Conservation (phyloP, 2,329 filamentous ascomycete species). For the Exutisphaerella laricina region DNA sequence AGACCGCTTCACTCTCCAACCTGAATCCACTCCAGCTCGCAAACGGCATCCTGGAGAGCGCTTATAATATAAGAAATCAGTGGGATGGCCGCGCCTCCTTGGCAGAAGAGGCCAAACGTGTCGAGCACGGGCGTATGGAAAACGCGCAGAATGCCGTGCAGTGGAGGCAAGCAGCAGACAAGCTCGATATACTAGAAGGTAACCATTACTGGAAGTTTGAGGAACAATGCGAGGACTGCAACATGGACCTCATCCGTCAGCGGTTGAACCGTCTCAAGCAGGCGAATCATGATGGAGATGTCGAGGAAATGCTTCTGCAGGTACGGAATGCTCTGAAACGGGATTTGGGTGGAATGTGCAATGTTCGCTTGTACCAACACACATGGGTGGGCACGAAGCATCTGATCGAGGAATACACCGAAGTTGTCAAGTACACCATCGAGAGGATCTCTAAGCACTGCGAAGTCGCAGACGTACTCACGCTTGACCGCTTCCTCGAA, state of each 20-base stretch:
- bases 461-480: conserved; percentile 10
- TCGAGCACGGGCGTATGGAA: conserved; percentile 13
- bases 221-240: conserved; percentile 17
- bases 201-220: conserved; percentile 20
- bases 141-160: conserved; percentile 11
- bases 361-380: conserved; percentile 20
- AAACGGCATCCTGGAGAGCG: conserved; percentile 12
- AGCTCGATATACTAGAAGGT: conserved; percentile 20
- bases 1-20: neutral
- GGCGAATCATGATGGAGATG: conserved; percentile 15
- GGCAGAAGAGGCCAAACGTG: conserved; percentile 6
- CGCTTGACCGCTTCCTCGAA: conserved; percentile 12
- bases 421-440: conserved; percentile 23
- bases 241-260: conserved; percentile 14
- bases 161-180: conserved; percentile 14
- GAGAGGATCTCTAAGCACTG: conserved; percentile 19
- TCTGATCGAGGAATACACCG: conserved; percentile 23
- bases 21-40: conserved; percentile 14
- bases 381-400: conserved; percentile 19
- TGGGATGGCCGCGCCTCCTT: conserved; percentile 2
- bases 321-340: conserved; percentile 20
- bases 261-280: conserved; percentile 19
- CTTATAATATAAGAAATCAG: conserved; percentile 8
- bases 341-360: conserved; percentile 23
- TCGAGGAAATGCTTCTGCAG: conserved; percentile 18